Evolutionary conservation across 164 flowering plant genomes (phyloP).

Genomic region (Nelumbo lutea): DNA sequence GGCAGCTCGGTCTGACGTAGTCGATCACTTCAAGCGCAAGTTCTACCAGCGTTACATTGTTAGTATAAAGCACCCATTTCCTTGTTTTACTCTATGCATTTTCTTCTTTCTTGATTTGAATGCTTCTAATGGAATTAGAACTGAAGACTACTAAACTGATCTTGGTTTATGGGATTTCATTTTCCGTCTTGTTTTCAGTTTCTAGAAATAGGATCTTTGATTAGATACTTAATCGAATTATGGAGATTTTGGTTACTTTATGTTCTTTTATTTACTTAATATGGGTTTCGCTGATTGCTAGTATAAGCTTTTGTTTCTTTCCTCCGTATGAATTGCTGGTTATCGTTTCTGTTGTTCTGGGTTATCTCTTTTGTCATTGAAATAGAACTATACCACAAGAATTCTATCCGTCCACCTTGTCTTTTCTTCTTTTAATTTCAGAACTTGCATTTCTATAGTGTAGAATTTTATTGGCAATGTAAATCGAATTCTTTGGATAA

Average conservation of each 20-base stretch:
- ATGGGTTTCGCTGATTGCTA: background rate
- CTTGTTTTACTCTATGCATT: background rate
- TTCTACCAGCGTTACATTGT: conserved; percentile 95
- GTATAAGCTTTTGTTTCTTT: background rate
- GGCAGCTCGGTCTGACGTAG: conserved; percentile 82
- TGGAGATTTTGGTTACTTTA: background rate
- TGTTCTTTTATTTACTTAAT: background rate
- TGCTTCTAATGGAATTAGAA: conserved; percentile 2
- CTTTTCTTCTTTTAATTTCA: background rate
- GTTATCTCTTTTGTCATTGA: too few species aligned
- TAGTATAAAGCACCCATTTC: conserved; percentile 2
- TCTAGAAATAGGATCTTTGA: too few species aligned
- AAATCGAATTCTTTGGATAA: background rate
- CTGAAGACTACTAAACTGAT: background rate
- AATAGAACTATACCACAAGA: too few species aligned
- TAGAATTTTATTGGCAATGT: background rate
- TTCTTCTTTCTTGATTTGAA: background rate
- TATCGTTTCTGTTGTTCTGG: background rate
- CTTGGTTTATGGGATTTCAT: conserved; percentile 5
- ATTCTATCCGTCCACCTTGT: too few species aligned
- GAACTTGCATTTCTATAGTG: background rate
- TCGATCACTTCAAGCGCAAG: conserved; percentile 89
- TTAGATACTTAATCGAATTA: too few species aligned
- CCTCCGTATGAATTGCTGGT: background rate
- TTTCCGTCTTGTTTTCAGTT: background rate